Evolutionary conservation across 805 yeast species (phyloP).

Genomic region (Lipomyces yamadae): DNA sequence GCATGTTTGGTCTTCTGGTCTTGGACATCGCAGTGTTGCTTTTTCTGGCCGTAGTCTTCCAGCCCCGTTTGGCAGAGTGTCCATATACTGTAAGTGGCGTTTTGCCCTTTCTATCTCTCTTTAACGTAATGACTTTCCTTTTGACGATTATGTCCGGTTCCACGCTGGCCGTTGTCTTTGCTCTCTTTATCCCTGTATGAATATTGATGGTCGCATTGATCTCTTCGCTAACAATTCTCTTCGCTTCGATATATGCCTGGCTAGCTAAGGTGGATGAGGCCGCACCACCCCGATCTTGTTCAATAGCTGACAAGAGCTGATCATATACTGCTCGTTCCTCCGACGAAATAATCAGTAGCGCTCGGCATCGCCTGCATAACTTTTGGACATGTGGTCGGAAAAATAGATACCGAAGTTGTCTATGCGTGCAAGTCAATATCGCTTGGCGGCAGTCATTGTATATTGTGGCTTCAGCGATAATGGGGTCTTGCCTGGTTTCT

Average conservation of each 20-base stretch:
- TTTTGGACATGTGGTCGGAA: background rate
- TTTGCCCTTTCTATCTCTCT: background rate
- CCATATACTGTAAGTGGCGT: background rate
- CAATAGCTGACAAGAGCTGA: background rate
- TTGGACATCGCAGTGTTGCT: background rate
- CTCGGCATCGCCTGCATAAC: conserved; percentile 4
- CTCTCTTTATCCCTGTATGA: background rate
- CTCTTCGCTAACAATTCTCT: background rate
- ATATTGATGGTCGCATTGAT: background rate
- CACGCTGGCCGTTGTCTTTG: background rate
- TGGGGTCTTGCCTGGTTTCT: background rate
- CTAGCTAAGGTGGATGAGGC: background rate
- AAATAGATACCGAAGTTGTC: background rate
- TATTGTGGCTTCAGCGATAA: background rate
- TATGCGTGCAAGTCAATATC: background rate
- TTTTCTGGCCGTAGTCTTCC: background rate
- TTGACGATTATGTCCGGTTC: background rate
- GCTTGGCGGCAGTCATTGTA: background rate
- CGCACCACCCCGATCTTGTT: background rate
- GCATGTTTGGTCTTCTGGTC: background rate
- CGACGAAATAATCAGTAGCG: background rate
- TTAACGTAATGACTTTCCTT: background rate
- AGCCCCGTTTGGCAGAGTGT: background rate
- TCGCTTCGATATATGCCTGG: conserved; percentile 1
- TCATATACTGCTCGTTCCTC: background rate